These are phyloP conservation scores for Phoma herbarum DNA, from an alignment of 2,329 filamentous ascomycete species.

Conservation along the genomic window DNA sequence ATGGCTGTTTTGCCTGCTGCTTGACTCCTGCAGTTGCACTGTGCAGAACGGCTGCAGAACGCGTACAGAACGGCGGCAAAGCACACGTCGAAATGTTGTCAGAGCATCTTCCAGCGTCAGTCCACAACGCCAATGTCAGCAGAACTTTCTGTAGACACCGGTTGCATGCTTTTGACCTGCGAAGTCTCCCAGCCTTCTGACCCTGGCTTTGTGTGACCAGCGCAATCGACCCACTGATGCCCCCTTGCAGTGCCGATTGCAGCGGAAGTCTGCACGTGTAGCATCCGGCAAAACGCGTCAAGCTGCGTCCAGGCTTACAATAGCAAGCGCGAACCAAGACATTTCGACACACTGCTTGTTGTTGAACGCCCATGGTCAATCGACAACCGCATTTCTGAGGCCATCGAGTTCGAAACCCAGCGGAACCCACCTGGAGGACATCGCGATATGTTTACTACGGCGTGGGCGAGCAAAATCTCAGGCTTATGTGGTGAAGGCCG, in stretches of 20 bases:
- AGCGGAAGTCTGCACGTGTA: background rate
- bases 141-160: background rate
- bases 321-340: background rate
- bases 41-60: background rate
- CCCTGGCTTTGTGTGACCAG: background rate
- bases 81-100: background rate
- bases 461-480: background rate
- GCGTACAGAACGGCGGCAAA: background rate
- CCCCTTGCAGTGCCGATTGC: constrained; percentile 6
- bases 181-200: background rate
- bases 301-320: background rate
- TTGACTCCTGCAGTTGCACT: too few relatives aligned
- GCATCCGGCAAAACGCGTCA: background rate
- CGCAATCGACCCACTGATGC: background rate
- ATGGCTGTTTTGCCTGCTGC: background rate
- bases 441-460: background rate
- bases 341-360: background rate
- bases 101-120: background rate
- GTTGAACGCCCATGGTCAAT: background rate
- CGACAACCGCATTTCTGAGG: background rate
- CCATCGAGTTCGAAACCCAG: background rate
- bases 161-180: background rate
- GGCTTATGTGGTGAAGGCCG: too few relatives aligned
- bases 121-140: background rate
- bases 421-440: background rate